Percentiles rank a stretch among this genome's conserved stretches.
Evolutionary conservation across 805 yeast species (phyloP).

Genomic region (Yamadazyma kitorensis): DNA sequence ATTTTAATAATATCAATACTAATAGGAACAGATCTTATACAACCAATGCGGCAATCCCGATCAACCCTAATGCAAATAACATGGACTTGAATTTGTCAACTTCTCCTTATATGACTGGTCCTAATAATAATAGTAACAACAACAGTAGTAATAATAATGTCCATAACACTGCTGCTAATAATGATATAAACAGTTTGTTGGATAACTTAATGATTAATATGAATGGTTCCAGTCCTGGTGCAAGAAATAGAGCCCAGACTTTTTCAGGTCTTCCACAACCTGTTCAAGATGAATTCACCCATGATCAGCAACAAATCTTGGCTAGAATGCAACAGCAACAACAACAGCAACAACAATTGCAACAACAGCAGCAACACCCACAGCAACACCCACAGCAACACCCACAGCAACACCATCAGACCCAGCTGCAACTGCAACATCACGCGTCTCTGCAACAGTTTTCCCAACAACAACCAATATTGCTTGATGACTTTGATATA

Average conservation of each 20-base stretch:
- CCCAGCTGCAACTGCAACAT: slow-evolving; percentile 9
- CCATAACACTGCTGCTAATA: slow-evolving; percentile 12
- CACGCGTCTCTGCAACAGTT: slow-evolving; percentile 1
- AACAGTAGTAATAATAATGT: slow-evolving; percentile 7
- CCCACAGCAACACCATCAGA: too few relatives aligned
- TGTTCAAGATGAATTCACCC: slow-evolving; percentile 5
- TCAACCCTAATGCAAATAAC: background rate
- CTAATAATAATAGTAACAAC: background rate
- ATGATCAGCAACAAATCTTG: slow-evolving; percentile 4
- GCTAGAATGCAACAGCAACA: slow-evolving; percentile 12
- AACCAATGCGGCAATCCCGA: slow-evolving; percentile 37
- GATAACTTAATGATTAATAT: slow-evolving; percentile 31
- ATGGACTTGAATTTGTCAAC: slow-evolving; percentile 12
- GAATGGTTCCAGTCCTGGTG: slow-evolving; percentile 10
- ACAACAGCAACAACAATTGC: slow-evolving; percentile 10
- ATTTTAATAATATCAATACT: slow-evolving; percentile 2
- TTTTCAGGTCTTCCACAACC: slow-evolving; percentile 34
- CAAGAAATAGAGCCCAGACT: slow-evolving; percentile 40
- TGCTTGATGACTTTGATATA: slow-evolving; percentile 60
- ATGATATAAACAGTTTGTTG: slow-evolving; percentile 27
- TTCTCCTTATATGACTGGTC: slow-evolving; percentile 22
- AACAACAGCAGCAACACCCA: slow-evolving; percentile 13
- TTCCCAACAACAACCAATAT: slow-evolving; percentile 16
- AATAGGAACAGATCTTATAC: slow-evolving; percentile 51
- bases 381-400: slow-evolving; percentile 7